Evolutionary conservation across 257 asterid species (phyloP).

Genomic region (Petunia secreta): DNA sequence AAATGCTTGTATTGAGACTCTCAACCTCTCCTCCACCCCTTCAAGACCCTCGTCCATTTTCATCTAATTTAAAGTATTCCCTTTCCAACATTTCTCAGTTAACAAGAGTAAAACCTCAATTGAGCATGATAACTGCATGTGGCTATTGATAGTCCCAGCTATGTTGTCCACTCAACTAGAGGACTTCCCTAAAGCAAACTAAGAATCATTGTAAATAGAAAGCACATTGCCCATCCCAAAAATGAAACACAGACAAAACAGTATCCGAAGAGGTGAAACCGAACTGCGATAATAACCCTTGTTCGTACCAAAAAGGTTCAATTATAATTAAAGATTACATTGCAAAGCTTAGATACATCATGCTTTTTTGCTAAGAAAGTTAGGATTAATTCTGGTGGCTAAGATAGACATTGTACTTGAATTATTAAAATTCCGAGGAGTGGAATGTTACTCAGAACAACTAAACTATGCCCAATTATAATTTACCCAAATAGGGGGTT

Average conservation of each 20-base stretch:
- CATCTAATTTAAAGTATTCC: too few relatives aligned
- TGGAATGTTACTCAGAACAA: not conserved
- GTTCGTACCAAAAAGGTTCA: not conserved
- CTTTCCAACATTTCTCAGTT: too few relatives aligned
- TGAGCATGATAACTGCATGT: not conserved
- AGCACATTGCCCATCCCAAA: not conserved
- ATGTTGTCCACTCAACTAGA: not conserved
- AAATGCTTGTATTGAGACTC: too few relatives aligned
- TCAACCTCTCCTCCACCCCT: not conserved
- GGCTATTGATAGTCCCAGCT: not conserved
- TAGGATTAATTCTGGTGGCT: not conserved
- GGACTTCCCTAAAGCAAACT: not conserved
- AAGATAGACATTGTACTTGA: not conserved
- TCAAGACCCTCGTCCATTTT: not conserved
- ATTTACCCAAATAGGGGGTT: not conserved
- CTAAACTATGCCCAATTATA: not conserved
- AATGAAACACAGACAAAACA: not conserved
- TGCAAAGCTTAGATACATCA: not conserved
- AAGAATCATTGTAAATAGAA: not conserved
- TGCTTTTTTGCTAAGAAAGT: not conserved
- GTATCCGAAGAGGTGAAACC: not conserved
- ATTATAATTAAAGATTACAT: not conserved
- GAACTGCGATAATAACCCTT: not conserved
- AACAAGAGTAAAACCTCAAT: not conserved
- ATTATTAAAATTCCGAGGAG: not conserved